A percentile compares a stretch with the other conserved stretches of the same genome.
These are phyloP conservation scores for Saksenaea oblongispora DNA, from an alignment of 371 early-diverging fungal species.

Conservation along the genomic window DNA sequence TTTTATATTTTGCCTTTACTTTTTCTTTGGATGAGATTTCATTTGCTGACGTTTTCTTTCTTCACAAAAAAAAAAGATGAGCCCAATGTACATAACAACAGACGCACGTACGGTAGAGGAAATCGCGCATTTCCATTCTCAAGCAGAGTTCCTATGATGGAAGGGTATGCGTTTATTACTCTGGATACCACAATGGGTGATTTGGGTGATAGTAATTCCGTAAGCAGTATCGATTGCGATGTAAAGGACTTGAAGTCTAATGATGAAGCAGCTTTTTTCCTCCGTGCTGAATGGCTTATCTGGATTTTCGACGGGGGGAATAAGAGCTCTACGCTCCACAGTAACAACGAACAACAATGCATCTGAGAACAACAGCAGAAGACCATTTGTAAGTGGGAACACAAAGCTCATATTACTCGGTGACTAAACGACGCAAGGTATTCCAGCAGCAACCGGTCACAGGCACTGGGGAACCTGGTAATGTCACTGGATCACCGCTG, in stretches of 20 bases:
- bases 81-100: conserved; percentile 18
- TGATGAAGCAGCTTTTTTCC: conserved; percentile 16
- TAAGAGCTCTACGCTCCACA: background rate
- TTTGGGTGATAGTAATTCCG: conserved; percentile 35
- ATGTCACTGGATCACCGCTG: background rate
- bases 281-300: conserved; percentile 29
- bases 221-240: conserved; percentile 15
- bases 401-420: background rate
- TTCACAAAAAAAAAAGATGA: conserved; percentile 25
- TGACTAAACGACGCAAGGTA: background rate
- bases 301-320: background rate
- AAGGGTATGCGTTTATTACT: conserved; percentile 52
- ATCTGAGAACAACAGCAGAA: background rate
- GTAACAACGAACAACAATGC: background rate
- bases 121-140: conserved; percentile 25
- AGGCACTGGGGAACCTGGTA: background rate
- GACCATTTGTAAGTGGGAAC: background rate
- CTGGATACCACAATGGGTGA: conserved; percentile 34
- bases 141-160: conserved; percentile 40
- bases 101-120: conserved; percentile 18
- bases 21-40: background rate
- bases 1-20: background rate
- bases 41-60: background rate
- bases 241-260: background rate
- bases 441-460: background rate